Percentiles rank a stretch among this genome's conserved stretches.
Conservation (phyloP, 164 flowering plant species). For the Stephania japonica region DNA sequence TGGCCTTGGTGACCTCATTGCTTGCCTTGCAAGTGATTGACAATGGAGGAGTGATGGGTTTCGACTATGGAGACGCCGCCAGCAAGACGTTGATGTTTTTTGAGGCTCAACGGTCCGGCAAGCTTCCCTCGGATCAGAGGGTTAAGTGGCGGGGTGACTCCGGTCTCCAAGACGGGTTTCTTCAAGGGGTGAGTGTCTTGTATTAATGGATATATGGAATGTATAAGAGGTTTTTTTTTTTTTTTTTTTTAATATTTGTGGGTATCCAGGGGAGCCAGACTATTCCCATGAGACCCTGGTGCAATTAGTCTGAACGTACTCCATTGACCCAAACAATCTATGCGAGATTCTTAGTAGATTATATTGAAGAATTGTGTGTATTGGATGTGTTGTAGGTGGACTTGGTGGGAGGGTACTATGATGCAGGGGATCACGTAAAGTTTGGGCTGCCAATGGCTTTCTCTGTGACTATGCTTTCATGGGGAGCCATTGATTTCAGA, state of each 20-base stretch:
- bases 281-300: neutral
- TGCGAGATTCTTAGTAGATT: too few relatives aligned
- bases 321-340: too few relatives aligned
- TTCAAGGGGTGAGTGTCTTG: constrained; percentile 42
- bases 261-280: too few relatives aligned
- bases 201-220: too few relatives aligned
- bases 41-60: constrained; percentile 12
- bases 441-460: constrained; percentile 87
- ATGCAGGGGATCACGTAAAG: constrained; percentile 91
- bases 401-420: constrained; percentile 89
- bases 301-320: too few relatives aligned
- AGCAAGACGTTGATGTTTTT: constrained; percentile 61
- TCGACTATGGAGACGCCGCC: constrained; percentile 56
- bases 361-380: neutral
- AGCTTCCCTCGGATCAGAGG: constrained; percentile 41
- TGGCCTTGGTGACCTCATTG: constrained; percentile 7
- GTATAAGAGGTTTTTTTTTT: neutral
- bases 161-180: constrained; percentile 54
- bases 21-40: neutral
- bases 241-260: too few relatives aligned
- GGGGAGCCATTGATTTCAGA: constrained; percentile 62
- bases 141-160: constrained; percentile 78
- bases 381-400: constrained; percentile 37
- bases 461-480: constrained; percentile 63
- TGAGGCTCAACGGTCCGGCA: constrained; percentile 84